Percentiles rank a stretch among this genome's conserved stretches.
Evolutionary conservation across 257 asterid genomes (phyloP).

Genomic region (Ballota nigra): DNA sequence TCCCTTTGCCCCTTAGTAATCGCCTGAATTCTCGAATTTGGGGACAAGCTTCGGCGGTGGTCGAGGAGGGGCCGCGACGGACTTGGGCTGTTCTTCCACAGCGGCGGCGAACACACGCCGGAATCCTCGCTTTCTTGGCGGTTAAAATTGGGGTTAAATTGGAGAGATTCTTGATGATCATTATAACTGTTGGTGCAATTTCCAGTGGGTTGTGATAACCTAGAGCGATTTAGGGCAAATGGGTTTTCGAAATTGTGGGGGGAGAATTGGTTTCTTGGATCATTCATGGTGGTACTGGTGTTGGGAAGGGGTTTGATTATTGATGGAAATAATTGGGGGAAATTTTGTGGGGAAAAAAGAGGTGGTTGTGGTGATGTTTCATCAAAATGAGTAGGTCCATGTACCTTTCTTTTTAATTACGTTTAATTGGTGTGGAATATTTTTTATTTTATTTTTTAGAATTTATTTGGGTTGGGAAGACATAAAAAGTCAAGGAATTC

Average conservation of each 20-base stretch:
- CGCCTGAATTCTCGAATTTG: slow-evolving; percentile 61
- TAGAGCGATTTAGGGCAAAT: slow-evolving; percentile 12
- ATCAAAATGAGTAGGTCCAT: slow-evolving; percentile 32
- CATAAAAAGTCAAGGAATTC: slow-evolving; percentile 51
- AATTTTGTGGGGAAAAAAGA: not conserved
- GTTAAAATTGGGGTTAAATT: slow-evolving; percentile 31
- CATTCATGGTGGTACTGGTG: slow-evolving; percentile 52
- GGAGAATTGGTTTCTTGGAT: slow-evolving; percentile 39
- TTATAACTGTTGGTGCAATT: not conserved
- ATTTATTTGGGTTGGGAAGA: not conserved
- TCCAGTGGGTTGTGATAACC: slow-evolving; percentile 19
- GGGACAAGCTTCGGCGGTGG: slow-evolving; percentile 44
- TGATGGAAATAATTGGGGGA: not conserved
- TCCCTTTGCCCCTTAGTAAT: slow-evolving; percentile 77
- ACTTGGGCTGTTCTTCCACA: slow-evolving; percentile 54
- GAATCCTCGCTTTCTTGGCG: slow-evolving; percentile 42
- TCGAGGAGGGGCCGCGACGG: slow-evolving; percentile 39
- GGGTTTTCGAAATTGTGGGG: slow-evolving; percentile 6
- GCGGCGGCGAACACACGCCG: slow-evolving; percentile 69
- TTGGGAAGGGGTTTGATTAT: slow-evolving; percentile 4
- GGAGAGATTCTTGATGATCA: slow-evolving; percentile 34
- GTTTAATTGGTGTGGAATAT: slow-evolving; percentile 5
- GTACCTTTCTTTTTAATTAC: slow-evolving; percentile 32
- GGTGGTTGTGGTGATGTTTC: slow-evolving; percentile 35
- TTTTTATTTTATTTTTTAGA: not conserved